Base-by-base conservation (phyloP, 495 filamentous ascomycete genomes). In the Podospora pseudoanserina region DNA sequence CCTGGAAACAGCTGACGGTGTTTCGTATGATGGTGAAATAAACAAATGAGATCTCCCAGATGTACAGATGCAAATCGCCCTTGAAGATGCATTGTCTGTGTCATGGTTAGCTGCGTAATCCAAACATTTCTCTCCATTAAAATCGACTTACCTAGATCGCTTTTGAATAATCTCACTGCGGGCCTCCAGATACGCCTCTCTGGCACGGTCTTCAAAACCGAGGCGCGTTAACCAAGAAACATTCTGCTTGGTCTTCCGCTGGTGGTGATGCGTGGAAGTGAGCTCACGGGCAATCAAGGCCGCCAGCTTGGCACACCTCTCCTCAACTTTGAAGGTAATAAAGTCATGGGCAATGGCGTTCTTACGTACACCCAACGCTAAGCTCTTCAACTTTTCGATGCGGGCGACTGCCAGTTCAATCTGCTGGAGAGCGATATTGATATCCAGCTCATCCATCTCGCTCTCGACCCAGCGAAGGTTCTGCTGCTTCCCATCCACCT, bases 361-460 rank as follows among this genome's bases (percentile, higher is more conserved):
- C 67, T 89, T 90, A 76, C 92, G 94, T 9, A 97, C 84, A 5
- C 90, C 86, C 68, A 88, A 87, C 0, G 91, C 90, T 27, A 98
- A 79, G 65, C 86, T 86, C 64, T 91, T 88, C 28, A 99, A 83
- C 68, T 91, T 90, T 77, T 97, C 94, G 9, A 97, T 89, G 61
- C 86, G 86, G 2, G 83, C 80, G 0, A 97, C 93, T 0, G 94
- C 91, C 4, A 88, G 86, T 68, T 97, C 94, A 67, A 97, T 96
- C 39, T 87, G 85, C 72, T 97, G 94, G 28, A 98, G 85, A 1
- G 95, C 95, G 64, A 99, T 95, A 74, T 93, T 89, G 70, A 97
- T 97, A 71, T 98, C 96, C 4, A 99, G 86, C 73, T 97, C 93
- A 74, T 99, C 95, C 72, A 99, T 89, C 79, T 98, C 93, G 57